A percentile compares a stretch with the other conserved stretches of the same genome.
Conservation (phyloP, 2,329 filamentous ascomycete genomes). For the Paraconiothyrium brasiliense region DNA sequence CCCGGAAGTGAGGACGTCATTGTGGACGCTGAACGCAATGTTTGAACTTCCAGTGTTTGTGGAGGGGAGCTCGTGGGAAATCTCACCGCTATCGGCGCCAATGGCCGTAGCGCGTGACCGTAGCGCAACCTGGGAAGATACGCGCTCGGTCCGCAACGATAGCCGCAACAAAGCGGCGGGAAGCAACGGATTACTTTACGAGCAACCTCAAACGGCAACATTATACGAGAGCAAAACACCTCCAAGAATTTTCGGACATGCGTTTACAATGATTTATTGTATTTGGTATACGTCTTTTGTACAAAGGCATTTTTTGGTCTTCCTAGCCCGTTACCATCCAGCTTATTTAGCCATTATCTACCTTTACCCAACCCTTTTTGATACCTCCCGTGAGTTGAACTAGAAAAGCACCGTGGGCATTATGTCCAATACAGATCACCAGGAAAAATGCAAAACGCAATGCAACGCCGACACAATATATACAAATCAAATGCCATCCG, state of each 20-base stretch:
- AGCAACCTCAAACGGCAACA: not conserved
- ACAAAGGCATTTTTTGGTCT: not conserved
- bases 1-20: constrained; percentile 72
- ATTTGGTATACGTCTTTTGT: not conserved
- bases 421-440: not conserved
- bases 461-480: constrained; percentile 13
- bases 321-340: not conserved
- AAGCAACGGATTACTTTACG: not conserved
- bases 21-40: constrained; percentile 2
- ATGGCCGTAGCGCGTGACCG: not conserved
- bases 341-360: constrained; percentile 1
- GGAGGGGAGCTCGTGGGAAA: constrained; percentile 2
- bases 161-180: not conserved
- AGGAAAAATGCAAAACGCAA: constrained; percentile 9
- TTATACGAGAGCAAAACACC: not conserved
- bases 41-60: not conserved
- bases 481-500: constrained; percentile 3
- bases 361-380: not conserved
- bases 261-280: not conserved
- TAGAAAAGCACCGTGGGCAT: not conserved
- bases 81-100: constrained; percentile 14
- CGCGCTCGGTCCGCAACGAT: constrained; percentile 7
- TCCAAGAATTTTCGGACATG: not conserved
- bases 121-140: not conserved
- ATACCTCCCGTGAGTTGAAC: not conserved